Evolutionary conservation across 371 early-diverging fungal genomes (phyloP), one percentile per base, ranked within the genome.

Genomic region (Lichtheimia ornata): DNA sequence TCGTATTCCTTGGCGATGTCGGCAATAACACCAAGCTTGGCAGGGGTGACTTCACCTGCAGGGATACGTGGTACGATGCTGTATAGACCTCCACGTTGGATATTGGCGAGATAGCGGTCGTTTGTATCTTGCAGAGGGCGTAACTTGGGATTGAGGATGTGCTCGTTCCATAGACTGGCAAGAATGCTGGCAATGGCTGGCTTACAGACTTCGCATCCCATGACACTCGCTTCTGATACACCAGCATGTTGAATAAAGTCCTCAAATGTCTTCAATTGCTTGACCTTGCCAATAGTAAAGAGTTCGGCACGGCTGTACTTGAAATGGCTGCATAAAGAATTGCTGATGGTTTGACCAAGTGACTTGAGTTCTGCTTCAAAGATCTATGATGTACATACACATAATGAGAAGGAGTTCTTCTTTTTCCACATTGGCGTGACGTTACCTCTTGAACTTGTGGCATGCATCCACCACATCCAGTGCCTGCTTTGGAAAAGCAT

Each of bases 21-120:
- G 4, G 70, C 89, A 58, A 88, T 72, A 20, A 81, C 83, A 54
- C 76, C 70, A 1, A 88, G 73, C 53, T 85, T 85, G 28, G 85
- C 84, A 7, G 89, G 88, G 4, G 86, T 88, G 35, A 89, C 74
- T 70, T 88, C 89, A 50, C 89, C 89, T 40, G 81, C 89, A 13
- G 88, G 69, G 40, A 89, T 76, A 63, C 89, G 80, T 50, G 89
- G 89, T 4, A 89, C 83, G 15, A 89, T 84, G 28, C 86, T 85
- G 62, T 82, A 89, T n/a, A 81, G 71, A 18, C 89, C 89, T 56
- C 85, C 87, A 45, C 89, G 79, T 69, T 88, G 88, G 45, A 89
- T 87, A 63, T 88, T 88, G 58, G 86, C 89, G 13, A 89, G 63
- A 66, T 79, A 88, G n/a, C 85, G 78, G 63, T 89, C 89, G 63